Percentiles rank a stretch among this genome's conserved stretches.
Conservation (phyloP, 2,329 filamentous ascomycete species). For the Cercospora beticola region DNA sequence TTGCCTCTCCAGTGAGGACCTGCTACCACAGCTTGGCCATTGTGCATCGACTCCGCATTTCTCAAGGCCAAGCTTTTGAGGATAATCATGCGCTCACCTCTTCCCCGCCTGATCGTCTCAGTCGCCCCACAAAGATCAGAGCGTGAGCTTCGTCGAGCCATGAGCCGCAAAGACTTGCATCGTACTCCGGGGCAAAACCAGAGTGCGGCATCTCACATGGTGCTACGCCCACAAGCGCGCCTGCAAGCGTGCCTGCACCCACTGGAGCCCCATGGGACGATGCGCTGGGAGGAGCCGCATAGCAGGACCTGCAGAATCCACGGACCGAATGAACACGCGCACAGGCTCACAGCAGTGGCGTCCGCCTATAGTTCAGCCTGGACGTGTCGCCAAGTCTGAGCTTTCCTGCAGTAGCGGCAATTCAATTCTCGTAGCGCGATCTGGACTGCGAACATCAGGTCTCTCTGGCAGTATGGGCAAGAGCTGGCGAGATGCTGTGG, state of each 20-base stretch:
- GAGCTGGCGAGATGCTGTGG: slow-evolving; percentile 1
- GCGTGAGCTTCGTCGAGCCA: background rate
- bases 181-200: background rate
- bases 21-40: background rate
- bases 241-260: background rate
- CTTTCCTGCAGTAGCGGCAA: slow-evolving; percentile 21
- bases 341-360: slow-evolving; percentile 5
- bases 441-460: slow-evolving; percentile 17
- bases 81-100: background rate
- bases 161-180: background rate
- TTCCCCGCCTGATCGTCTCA: background rate
- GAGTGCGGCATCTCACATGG: background rate
- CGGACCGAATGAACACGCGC: slow-evolving; percentile 22
- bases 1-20: background rate
- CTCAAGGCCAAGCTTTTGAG: background rate
- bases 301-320: slow-evolving; percentile 6
- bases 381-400: slow-evolving; percentile 17
- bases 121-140: background rate
- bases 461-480: background rate
- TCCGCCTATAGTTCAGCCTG: slow-evolving; percentile 7
- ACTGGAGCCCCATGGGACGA: slow-evolving; percentile 19
- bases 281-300: background rate
- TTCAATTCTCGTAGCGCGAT: slow-evolving; percentile 13
- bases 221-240: background rate
- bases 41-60: background rate